A percentile compares a stretch with the other conserved stretches of the same genome.
Evolutionary conservation across 1,284 basidiomycete genomes (phyloP).

Genomic region (Fomitiporia mediterranea): DNA sequence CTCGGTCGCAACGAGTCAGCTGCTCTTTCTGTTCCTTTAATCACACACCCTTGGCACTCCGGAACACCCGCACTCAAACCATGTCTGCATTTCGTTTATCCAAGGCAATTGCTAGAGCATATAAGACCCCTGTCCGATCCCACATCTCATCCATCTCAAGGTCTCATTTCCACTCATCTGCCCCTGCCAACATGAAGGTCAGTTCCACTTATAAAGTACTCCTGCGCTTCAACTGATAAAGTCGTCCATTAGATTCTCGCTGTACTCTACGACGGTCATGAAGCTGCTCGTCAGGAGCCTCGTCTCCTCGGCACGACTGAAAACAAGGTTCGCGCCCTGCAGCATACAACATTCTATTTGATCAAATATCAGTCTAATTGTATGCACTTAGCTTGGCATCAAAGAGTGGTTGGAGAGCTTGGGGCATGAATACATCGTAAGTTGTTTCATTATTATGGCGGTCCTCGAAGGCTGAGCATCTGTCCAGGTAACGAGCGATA

Average conservation of each 20-base stretch:
- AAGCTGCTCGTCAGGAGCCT: constrained; percentile 75
- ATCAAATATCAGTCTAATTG: background rate
- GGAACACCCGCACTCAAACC: background rate
- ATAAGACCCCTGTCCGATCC: constrained; percentile 17
- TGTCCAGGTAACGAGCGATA: constrained; percentile 73
- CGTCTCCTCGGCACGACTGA: constrained; percentile 87
- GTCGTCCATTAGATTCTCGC: constrained; percentile 59
- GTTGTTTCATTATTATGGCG: constrained; percentile 25
- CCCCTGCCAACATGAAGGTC: constrained; percentile 26
- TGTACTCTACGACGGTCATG: constrained; percentile 72
- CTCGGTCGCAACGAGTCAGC: constrained; percentile 11
- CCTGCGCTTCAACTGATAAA: background rate
- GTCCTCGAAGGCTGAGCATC: constrained; percentile 18
- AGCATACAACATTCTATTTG: background rate
- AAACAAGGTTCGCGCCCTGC: constrained; percentile 56
- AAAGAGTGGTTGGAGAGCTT: constrained; percentile 65
- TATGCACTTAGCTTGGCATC: constrained; percentile 57
- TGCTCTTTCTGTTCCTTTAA: constrained; percentile 1
- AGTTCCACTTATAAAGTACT: background rate
- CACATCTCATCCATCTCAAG: constrained; percentile 14
- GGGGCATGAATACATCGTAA: constrained; percentile 74
- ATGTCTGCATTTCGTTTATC: constrained; percentile 19
- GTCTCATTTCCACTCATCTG: constrained; percentile 19
- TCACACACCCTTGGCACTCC: background rate
- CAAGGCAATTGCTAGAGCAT: constrained; percentile 15